A percentile compares a stretch with the other conserved stretches of the same genome.
phyloP scores from a whole-genome alignment of 177 flowering plant species.

The Telopea speciosissima region DNA sequence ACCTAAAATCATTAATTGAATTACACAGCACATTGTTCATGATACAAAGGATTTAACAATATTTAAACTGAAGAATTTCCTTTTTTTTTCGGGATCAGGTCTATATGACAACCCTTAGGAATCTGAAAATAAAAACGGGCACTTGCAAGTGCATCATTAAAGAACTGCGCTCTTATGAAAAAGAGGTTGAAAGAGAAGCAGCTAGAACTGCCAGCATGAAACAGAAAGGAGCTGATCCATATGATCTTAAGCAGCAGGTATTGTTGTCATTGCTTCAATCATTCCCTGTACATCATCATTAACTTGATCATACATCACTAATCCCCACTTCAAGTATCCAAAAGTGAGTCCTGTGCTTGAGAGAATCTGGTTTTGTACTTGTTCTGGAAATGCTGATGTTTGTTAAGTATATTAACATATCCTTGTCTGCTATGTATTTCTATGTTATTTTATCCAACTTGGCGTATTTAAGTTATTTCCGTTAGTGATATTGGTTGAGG shows the following conservation, averaged over 20 bases:
- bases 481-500: too few species aligned
- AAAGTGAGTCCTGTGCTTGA: neutral
- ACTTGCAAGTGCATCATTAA: slow-evolving; percentile 80
- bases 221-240: slow-evolving; percentile 84
- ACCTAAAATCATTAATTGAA: too few species aligned
- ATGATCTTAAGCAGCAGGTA: slow-evolving; percentile 95
- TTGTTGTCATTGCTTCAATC: neutral
- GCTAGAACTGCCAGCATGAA: slow-evolving; percentile 86
- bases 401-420: too few species aligned
- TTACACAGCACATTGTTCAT: too few species aligned
- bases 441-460: too few species aligned
- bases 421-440: too few species aligned
- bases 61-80: neutral
- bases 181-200: slow-evolving; percentile 86
- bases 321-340: neutral
- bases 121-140: slow-evolving; percentile 76
- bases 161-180: slow-evolving; percentile 86
- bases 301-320: neutral
- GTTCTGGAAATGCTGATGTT: too few species aligned
- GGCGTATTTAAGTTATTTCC: too few species aligned
- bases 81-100: slow-evolving; percentile 7
- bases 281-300: neutral
- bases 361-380: too few species aligned
- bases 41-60: neutral
- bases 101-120: slow-evolving; percentile 65